Percentiles rank a stretch among this genome's conserved stretches.
Evolutionary conservation across 2,329 filamentous ascomycete species (phyloP).

Genomic region (Colletotrichum gloeosporioides): DNA sequence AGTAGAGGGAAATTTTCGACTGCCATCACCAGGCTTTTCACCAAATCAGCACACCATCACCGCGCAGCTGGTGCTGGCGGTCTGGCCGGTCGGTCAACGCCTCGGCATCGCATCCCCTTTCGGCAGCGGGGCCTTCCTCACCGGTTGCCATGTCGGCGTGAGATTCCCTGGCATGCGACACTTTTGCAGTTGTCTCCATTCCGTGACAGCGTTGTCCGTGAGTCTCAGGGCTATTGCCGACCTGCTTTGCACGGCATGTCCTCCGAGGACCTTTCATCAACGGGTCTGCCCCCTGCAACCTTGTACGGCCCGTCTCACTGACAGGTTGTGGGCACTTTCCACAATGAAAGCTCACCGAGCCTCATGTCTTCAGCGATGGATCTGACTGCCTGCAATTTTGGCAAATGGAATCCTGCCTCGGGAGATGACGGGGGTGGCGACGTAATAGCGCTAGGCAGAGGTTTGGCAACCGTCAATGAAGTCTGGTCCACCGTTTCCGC

Average conservation of each 20-base stretch:
- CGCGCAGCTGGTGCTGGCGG: not conserved
- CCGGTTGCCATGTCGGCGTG: not conserved
- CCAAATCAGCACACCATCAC: not conserved
- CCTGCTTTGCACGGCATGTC: not conserved
- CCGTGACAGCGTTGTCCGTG: not conserved
- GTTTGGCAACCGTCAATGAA: not conserved
- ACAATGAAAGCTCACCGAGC: not conserved
- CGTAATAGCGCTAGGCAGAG: not conserved
- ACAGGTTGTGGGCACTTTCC: not conserved
- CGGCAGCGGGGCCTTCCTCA: not conserved
- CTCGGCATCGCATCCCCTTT: not conserved
- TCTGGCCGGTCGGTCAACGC: not conserved
- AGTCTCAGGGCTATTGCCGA: not conserved
- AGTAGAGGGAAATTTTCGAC: not conserved
- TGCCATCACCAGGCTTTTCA: not conserved
- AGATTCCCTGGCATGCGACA: not conserved
- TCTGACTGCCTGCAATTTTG: not conserved
- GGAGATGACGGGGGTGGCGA: not conserved
- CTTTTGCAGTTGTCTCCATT: not conserved
- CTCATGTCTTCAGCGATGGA: not conserved
- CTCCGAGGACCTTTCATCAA: not conserved
- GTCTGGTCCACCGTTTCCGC: not conserved
- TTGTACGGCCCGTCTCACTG: not conserved
- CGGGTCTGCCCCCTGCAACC: not conserved
- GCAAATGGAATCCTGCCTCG: not conserved